Evolutionary conservation across 352 stramenopile genomes (phyloP), one percentile per base, ranked within the genome.

Genomic region (Pythium aristosporum): DNA sequence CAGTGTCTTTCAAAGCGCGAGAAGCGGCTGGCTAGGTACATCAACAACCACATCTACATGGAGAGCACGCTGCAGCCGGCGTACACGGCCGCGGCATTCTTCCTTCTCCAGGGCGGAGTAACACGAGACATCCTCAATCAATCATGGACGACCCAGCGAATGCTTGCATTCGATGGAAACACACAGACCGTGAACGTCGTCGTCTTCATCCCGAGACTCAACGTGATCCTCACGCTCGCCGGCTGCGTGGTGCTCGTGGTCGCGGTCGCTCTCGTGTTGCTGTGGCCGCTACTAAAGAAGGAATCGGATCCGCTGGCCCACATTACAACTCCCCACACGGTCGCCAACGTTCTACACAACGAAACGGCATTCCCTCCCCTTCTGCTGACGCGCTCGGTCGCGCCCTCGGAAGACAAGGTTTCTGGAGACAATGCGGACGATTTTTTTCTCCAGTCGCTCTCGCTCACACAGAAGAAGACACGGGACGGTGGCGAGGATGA

Each of bases 1-100:
- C 13, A 8, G 12, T 46, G 39, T 20, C 6, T 16, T 12, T 46
- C 39, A 3, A 46, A 6, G 18, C 5, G 4, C 39, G 39, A 46
- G 39, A 16, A 18, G 9, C 43, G 46, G 10, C 7, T 36, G 7
- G 2, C 25, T 20, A 36, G 2, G 21, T 56, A 56, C 20, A 30
- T 56, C 49, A 56, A 41, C 49, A 43, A 56, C 32, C 49, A 56
- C n/a, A 23, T 43, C 2, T 56, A 43, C 32, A 56, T 56, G 49
- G 49, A 56, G 28, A 43, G 2, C 3, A 56, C 49, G 28, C 28
- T 56, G 10, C 49, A 56, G 49, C 2, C 49, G 7, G 43, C 49
- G 28, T 56, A 43, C 49, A 56, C 49, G 2, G 49, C 49, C 16
- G 49, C 28, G 3, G 49, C 18, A 30, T 56, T 56, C 18, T 57